Evolutionary conservation across 108 stramenopile species (phyloP).

Genomic region (Thalassiosira profunda): DNA sequence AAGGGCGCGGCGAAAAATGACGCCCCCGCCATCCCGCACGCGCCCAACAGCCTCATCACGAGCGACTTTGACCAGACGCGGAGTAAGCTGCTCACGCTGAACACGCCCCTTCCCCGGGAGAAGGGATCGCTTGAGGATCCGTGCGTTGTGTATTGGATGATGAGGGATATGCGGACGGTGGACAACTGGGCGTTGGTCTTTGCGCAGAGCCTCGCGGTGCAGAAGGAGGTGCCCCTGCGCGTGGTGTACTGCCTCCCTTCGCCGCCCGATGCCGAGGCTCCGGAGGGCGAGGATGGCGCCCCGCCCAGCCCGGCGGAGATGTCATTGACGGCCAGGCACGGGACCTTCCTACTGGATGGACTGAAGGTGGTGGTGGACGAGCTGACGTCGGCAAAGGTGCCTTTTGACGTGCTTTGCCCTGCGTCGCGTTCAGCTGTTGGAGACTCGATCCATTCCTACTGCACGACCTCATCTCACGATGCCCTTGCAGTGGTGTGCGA

Average conservation of each 20-base stretch:
- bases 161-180: conserved; percentile 90
- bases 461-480: conserved; percentile 48
- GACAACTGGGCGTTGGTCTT: conserved; percentile 98
- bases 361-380: conserved; percentile 81
- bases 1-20: conserved; percentile 1
- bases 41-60: conserved; percentile 23
- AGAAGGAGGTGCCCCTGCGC: conserved; percentile 56
- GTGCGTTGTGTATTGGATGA: conserved; percentile 97
- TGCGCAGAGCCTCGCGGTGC: conserved; percentile 73
- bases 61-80: conserved; percentile 35
- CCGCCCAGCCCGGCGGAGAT: conserved; percentile 50
- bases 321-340: conserved; percentile 84
- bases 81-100: conserved; percentile 31
- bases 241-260: conserved; percentile 83
- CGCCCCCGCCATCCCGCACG: conserved; percentile 16
- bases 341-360: conserved; percentile 89
- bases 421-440: conserved; percentile 54
- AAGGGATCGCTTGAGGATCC: conserved; percentile 7
- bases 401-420: conserved; percentile 82
- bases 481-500: conserved; percentile 86
- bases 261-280: conserved; percentile 33
- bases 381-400: conserved; percentile 63
- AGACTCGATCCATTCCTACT: conserved; percentile 12
- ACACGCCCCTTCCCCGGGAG: conserved; percentile 24
- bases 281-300: conserved; percentile 33